phyloP scores from a whole-genome alignment of 129 eudicot genomes.

The Logfia minima region DNA sequence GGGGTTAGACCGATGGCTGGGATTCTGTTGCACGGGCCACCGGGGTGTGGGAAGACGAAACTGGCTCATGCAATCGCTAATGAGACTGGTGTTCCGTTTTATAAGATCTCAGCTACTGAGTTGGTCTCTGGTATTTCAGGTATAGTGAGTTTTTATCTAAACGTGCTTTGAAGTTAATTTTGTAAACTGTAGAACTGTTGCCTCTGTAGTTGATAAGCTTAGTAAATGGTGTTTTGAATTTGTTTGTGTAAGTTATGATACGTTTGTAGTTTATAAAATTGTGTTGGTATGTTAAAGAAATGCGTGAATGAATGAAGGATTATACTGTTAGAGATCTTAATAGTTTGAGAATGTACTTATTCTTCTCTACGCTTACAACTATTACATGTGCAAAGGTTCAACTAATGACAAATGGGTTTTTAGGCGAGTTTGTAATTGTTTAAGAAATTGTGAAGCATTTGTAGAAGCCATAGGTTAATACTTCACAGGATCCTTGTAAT shows the following conservation, averaged over 20 bases:
- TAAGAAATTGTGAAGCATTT: too few species aligned
- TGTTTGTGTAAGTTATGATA: too few species aligned
- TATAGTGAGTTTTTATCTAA: not conserved
- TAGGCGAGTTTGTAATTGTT: too few species aligned
- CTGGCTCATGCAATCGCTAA: conserved; percentile 95
- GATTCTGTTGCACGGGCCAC: conserved; percentile 90
- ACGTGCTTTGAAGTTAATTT: not conserved
- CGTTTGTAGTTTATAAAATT: too few species aligned
- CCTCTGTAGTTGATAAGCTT: not conserved
- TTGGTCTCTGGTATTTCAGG: conserved; percentile 94
- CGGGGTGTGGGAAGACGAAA: conserved; percentile 94
- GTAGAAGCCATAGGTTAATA: too few species aligned
- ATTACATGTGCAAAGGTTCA: not conserved
- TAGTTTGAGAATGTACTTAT: too few species aligned
- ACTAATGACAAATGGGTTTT: not conserved
- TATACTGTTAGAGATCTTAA: too few species aligned
- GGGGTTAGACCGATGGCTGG: conserved; percentile 80
- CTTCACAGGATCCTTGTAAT: too few species aligned
- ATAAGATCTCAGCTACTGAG: conserved; percentile 87
- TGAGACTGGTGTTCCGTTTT: conserved; percentile 82
- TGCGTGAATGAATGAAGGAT: too few species aligned
- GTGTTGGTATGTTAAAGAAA: not conserved
- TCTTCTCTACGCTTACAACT: not conserved
- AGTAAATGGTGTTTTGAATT: too few species aligned
- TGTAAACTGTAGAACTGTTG: not conserved